These are phyloP conservation scores for Fusarium napiforme DNA, from an alignment of 2,329 filamentous ascomycete species.

Conservation along the genomic window DNA sequence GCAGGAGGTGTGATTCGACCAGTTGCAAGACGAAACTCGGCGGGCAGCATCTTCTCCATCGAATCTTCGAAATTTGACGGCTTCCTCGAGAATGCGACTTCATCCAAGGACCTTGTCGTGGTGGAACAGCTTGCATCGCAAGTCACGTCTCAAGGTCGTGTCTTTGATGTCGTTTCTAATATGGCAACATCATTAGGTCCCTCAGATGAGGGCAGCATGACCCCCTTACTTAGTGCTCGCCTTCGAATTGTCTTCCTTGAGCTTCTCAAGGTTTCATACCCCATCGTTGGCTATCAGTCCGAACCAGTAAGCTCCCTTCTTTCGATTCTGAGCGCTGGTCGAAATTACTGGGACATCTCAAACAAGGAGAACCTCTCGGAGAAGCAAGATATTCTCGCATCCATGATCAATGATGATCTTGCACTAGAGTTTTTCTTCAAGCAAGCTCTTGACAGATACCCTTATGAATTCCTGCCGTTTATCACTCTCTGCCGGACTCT, in stretches of 20 bases:
- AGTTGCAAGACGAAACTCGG: conserved; percentile 65
- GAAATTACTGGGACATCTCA: conserved; percentile 65
- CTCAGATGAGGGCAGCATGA: conserved; percentile 59
- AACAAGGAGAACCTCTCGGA: conserved; percentile 46
- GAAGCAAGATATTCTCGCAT: conserved; percentile 49
- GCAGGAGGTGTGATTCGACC: conserved; percentile 55
- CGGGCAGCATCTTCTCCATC: conserved; percentile 71
- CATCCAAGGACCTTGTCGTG: conserved; percentile 63
- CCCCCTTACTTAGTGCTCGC: conserved; percentile 68
- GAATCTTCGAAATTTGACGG: conserved; percentile 69
- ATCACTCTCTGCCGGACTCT: conserved; percentile 76
- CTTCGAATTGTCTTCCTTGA: conserved; percentile 75
- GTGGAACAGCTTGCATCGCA: conserved; percentile 62
- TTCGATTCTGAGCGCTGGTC: conserved; percentile 68
- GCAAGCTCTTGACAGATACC: conserved; percentile 80
- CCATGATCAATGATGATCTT: conserved; percentile 51
- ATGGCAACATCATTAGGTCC: conserved; percentile 62
- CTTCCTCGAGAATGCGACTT: conserved; percentile 62
- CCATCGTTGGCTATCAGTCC: conserved; percentile 76
- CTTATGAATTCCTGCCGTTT: conserved; percentile 85
- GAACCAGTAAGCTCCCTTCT: conserved; percentile 76
- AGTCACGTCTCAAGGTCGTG: conserved; percentile 61
- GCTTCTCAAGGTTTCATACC: conserved; percentile 73
- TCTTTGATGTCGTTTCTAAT: conserved; percentile 64
- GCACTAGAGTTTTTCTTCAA: conserved; percentile 71